Base-by-base conservation (phyloP, 2,329 filamentous ascomycete genomes). In the Colletotrichum coccodes region DNA sequence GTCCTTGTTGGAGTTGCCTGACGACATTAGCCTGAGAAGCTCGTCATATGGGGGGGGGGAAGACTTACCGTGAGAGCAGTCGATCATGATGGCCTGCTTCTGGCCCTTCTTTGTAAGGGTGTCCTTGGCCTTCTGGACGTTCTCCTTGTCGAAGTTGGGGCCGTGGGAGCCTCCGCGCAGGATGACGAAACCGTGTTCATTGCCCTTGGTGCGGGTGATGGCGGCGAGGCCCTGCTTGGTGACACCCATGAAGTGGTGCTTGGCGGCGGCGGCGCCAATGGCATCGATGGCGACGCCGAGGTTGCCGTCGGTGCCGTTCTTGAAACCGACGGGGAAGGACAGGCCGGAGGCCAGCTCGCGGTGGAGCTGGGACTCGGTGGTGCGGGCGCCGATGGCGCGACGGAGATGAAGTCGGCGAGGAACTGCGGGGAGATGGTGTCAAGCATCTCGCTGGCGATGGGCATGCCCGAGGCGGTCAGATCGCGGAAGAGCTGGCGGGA, bases 401-500 rank as follows among this genome's bases (percentile, higher is more conserved):
- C 91, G 0, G 94, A 97, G 80, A 99, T 95, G 75, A 97, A 89
- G 81, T 99, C 96, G 70, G 96, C 94, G 49, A 98, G 90, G 88
- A 96, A 99, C 86, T 99, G 96, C 6, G 96, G 96, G 4, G 94
- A 97, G 82, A 99, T 98, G 72, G 96, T 99, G 80, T 99, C 96
- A 67, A 99, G 89, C 96, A 99, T 98, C 85, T 99, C 96, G 72
- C 90, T 94, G 66, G 96, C 96, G 80, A 99, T 97, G 68, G 96
- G 96, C 89, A 99, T 94, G 74, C 96, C 96, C 72, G 87, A 86
- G 71, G 86, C 86, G 40, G 95, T 99, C 70, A 99, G 86, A 78
- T 98, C 95, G 75, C 92, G 90, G 85, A 98, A 99, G 78, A 99
- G 88, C 84, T 97, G 92, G 75, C 96, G 89, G n/a, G 93, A 95